Percentiles rank a stretch among this genome's conserved stretches.
Evolutionary conservation across 176 grass and related monocot genomes (phyloP).

Genomic region (Rhynchospora breviuscula): DNA sequence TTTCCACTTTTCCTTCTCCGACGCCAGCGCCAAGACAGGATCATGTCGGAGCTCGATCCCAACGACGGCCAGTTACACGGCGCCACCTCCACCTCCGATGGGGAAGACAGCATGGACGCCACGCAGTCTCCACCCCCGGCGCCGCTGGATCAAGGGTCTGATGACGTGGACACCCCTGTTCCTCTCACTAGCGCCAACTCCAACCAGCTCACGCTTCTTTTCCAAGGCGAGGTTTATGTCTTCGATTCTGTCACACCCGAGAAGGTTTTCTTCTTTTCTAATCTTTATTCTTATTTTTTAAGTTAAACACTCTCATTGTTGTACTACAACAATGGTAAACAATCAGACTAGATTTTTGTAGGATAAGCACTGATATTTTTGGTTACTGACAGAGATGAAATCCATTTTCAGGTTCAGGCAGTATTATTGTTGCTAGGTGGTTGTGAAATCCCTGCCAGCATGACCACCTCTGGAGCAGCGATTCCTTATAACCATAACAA

Average conservation of each 20-base stretch:
- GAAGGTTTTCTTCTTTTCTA: conserved; percentile 30
- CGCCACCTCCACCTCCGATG: conserved; percentile 5
- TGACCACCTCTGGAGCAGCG: conserved; percentile 30
- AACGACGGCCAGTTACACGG: conserved; percentile 38
- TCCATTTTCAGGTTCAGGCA: conserved; percentile 70
- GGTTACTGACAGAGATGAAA: not conserved
- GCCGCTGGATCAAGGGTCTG: conserved; percentile 28
- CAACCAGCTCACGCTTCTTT: conserved; percentile 87
- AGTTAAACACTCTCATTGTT: too few species aligned
- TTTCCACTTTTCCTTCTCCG: conserved; percentile 15
- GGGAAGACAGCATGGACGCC: conserved; percentile 25
- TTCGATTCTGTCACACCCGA: conserved; percentile 90
- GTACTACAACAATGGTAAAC: not conserved
- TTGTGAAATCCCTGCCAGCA: conserved; percentile 48
- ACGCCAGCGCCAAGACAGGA: conserved; percentile 17
- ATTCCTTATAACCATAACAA: conserved; percentile 48
- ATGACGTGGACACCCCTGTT: conserved; percentile 33
- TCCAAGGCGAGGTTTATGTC: conserved; percentile 96
- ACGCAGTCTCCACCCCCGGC: not conserved
- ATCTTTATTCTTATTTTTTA: not conserved
- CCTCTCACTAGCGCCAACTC: conserved; percentile 32
- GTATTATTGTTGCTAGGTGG: conserved; percentile 69
- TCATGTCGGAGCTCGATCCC: conserved; percentile 37
- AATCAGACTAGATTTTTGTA: not conserved
- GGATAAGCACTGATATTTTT: not conserved